These are phyloP conservation scores for Aspergillus carbonarius DNA, from an alignment of 2,329 filamentous ascomycete genomes.

Conservation along the genomic window DNA sequence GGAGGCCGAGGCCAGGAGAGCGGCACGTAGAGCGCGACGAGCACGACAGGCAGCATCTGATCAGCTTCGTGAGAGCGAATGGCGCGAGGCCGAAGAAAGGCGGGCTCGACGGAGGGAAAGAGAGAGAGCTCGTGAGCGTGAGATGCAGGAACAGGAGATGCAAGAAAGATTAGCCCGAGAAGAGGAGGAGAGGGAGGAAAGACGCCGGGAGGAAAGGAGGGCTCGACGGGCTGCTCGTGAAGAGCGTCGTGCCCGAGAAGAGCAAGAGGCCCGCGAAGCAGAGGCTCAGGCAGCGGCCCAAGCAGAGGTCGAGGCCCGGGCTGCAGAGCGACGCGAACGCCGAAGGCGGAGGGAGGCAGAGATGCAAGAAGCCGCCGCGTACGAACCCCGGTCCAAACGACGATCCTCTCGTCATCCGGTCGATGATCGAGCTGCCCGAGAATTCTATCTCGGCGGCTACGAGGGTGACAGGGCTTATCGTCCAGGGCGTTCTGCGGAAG, in stretches of 20 bases:
- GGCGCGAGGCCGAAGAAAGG: conserved; percentile 37
- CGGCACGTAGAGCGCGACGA: conserved; percentile 61
- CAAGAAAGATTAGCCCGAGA: conserved; percentile 38
- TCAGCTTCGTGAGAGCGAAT: conserved; percentile 31
- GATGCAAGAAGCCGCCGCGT: conserved; percentile 24
- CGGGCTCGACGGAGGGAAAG: conserved; percentile 52
- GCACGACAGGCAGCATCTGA: conserved; percentile 38
- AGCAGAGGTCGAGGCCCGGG: conserved; percentile 35
- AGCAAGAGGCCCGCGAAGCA: conserved; percentile 57
- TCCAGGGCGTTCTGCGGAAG: conserved; percentile 35
- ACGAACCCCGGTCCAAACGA: conserved; percentile 31
- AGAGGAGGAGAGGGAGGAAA: conserved; percentile 39
- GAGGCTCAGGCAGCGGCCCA: conserved; percentile 60
- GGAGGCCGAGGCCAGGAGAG: conserved; percentile 62
- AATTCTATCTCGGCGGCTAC: conserved; percentile 28
- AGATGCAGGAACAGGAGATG: conserved; percentile 37
- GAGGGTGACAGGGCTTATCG: conserved; percentile 28
- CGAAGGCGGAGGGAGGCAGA: conserved; percentile 38
- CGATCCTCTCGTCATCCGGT: conserved; percentile 30
- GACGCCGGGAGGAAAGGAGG: conserved; percentile 33
- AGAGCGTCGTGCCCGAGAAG: conserved; percentile 39
- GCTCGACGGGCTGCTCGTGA: conserved; percentile 36
- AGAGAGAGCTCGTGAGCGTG: conserved; percentile 47
- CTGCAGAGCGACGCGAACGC: conserved; percentile 42
- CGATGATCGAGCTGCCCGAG: conserved; percentile 28